Evolutionary conservation across 208 protist species (phyloP).

Genomic region (Acanthamoeba lenticulata): DNA sequence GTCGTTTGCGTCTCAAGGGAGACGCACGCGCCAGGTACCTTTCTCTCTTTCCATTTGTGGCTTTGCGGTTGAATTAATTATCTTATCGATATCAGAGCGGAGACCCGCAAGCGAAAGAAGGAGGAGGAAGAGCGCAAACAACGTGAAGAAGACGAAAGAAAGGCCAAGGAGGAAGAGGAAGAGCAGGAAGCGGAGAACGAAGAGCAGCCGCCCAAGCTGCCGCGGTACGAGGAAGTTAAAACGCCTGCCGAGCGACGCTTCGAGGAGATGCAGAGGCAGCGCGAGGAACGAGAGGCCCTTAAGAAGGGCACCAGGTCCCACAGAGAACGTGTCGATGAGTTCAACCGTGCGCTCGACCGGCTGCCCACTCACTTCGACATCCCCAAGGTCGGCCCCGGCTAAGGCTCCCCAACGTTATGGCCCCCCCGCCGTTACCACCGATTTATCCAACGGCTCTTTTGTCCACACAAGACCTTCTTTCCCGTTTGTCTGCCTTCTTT

Average conservation of each 20-base stretch:
- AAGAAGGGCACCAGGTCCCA: neutral
- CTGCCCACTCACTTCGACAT: constrained; percentile 49
- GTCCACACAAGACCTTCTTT: too few relatives aligned
- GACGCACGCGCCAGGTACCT: neutral
- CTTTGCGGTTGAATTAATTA: neutral
- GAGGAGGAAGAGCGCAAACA: neutral
- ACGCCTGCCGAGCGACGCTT: neutral
- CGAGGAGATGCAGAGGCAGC: neutral
- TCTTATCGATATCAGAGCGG: neutral
- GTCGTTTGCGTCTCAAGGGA: neutral
- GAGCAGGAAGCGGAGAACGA: neutral
- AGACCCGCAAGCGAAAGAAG: neutral
- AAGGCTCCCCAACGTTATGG: too few relatives aligned
- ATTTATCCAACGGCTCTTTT: too few relatives aligned
- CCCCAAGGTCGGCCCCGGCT: constrained; percentile 15
- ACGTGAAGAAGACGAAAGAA: neutral
- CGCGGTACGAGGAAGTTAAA: neutral
- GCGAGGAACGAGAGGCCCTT: neutral
- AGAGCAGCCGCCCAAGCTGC: neutral
- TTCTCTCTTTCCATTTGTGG: neutral
- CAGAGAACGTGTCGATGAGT: neutral
- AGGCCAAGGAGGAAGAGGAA: neutral
- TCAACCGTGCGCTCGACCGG: neutral
- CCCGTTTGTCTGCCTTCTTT: too few relatives aligned
- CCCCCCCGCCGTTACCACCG: too few relatives aligned